These are phyloP conservation scores for Pythium sp. DNA, from an alignment of 352 stramenopile genomes.

Conservation along the genomic window DNA sequence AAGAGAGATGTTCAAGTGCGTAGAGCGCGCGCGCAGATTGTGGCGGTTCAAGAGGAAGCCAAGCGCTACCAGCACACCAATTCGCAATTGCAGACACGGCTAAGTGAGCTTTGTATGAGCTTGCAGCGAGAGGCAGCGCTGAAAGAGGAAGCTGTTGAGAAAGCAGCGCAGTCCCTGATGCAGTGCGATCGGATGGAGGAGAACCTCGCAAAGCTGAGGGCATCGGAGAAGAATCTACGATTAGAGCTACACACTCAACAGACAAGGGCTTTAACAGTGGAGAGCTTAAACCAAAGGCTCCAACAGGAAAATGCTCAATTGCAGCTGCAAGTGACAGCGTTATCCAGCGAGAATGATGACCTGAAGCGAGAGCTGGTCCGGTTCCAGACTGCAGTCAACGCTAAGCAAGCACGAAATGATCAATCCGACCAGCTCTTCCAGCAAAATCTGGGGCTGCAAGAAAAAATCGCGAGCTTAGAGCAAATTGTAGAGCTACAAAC, in stretches of 20 bases:
- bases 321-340: not conserved
- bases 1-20: slow-evolving; percentile 33
- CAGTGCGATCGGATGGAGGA: slow-evolving; percentile 17
- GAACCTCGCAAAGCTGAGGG: slow-evolving; percentile 3
- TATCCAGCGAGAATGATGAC: not conserved
- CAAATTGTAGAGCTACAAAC: slow-evolving; percentile 21
- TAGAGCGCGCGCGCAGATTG: slow-evolving; percentile 29
- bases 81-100: slow-evolving; percentile 12
- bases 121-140: slow-evolving; percentile 20
- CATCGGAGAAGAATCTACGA: not conserved
- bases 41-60: slow-evolving; percentile 16
- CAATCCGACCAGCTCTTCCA: slow-evolving; percentile 10
- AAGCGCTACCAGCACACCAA: slow-evolving; percentile 8
- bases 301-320: slow-evolving; percentile 9
- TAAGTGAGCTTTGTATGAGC: slow-evolving; percentile 16
- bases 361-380: not conserved
- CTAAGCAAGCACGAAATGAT: not conserved
- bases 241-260: slow-evolving; percentile 14
- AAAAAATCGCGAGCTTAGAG: slow-evolving; percentile 12
- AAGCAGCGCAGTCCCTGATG: slow-evolving; percentile 33
- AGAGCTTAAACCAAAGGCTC: not conserved
- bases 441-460: slow-evolving; percentile 14
- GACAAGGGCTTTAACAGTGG: not conserved
- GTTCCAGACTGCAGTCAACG: not conserved
- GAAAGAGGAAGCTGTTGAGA: slow-evolving; percentile 40